Evolutionary conservation across 257 asterid species (phyloP).

Genomic region (Petunia axillaris): DNA sequence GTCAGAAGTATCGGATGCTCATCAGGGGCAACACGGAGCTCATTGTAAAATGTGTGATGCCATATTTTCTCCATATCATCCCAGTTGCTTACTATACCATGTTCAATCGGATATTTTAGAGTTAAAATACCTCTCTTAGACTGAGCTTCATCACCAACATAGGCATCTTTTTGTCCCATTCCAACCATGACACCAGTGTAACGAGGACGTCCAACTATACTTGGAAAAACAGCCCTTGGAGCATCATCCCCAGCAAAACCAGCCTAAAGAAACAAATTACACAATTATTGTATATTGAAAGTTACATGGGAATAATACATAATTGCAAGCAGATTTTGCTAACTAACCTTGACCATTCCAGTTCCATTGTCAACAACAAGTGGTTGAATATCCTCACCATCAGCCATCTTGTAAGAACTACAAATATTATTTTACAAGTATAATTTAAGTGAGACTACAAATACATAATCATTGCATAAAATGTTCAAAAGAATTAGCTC

Average conservation of each 20-base stretch:
- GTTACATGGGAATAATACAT: not conserved
- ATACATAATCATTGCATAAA: not conserved
- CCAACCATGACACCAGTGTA: constrained; percentile 31
- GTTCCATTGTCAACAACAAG: constrained; percentile 33
- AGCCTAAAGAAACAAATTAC: constrained; percentile 20
- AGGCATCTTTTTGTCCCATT: constrained; percentile 33
- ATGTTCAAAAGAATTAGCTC: not conserved
- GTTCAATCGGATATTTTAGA: constrained; percentile 27
- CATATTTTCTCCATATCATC: constrained; percentile 33
- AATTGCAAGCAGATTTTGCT: not conserved
- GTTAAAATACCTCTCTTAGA: constrained; percentile 29
- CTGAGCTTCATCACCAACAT: constrained; percentile 33
- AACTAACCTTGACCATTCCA: constrained; percentile 32
- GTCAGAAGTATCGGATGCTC: constrained; percentile 30
- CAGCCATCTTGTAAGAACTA: constrained; percentile 20
- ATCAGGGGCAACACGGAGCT: constrained; percentile 32
- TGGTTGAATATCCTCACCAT: constrained; percentile 28
- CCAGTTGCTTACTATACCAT: constrained; percentile 30
- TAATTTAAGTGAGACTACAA: not conserved
- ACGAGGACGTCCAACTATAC: constrained; percentile 32
- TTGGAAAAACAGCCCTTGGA: constrained; percentile 32
- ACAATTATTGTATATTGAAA: not conserved
- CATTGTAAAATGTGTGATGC: constrained; percentile 33
- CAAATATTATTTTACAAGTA: not conserved
- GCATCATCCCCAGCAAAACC: constrained; percentile 36